Base-by-base conservation (phyloP, 495 filamentous ascomycete genomes). In the Trichoderma asperelloides region DNA sequence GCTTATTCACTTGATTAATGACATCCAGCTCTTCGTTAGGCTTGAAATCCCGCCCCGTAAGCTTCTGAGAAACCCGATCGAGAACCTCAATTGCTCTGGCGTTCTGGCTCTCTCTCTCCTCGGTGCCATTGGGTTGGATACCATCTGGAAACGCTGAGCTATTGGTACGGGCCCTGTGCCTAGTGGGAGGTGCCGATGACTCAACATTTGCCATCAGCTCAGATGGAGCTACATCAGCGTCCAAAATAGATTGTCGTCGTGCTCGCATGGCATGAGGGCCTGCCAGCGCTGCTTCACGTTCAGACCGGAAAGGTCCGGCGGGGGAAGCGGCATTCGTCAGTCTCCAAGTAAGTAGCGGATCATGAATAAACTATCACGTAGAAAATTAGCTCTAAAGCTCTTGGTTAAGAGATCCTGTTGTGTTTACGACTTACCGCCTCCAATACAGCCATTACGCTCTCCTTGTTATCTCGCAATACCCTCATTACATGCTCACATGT, bases 401-500 rank as follows among this genome's bases (percentile, higher is more conserved):
- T 45, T 45, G 37, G 66, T 51, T 65, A 60, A 21, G 21, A 41
- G 45, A 64, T 25, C 43, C 43, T 47, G 13, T 12, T 9, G 13
- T 47, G 13, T 47, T 18, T 0, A 16, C 11, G 65, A 88, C 90
- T 88, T 87, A 94, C 91, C 69, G 95, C 95, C 83, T 99, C 95
- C 43, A 99, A 81, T 23, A 99, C 95, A 12, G 95, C 95, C 95
- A 98, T 97, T 63, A 99, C 81, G 11, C 91, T 96, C 76, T 99
- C 95, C 75, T 99, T 98, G 77, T 98, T 98, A 67, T 93, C 93
- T 7, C 95, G 81, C 70, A 99, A 81, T 7, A 99, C 93, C 65
- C 96, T 87, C 95, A 99, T 99, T 39, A 98, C 96, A 70, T 96
- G 92, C 75, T 99, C 96, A 70, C 92, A 98, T 13, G 94, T 97